These are phyloP conservation scores for Crepidotus variabilis DNA, from an alignment of 768 basidiomycete genomes.

Conservation along the genomic window DNA sequence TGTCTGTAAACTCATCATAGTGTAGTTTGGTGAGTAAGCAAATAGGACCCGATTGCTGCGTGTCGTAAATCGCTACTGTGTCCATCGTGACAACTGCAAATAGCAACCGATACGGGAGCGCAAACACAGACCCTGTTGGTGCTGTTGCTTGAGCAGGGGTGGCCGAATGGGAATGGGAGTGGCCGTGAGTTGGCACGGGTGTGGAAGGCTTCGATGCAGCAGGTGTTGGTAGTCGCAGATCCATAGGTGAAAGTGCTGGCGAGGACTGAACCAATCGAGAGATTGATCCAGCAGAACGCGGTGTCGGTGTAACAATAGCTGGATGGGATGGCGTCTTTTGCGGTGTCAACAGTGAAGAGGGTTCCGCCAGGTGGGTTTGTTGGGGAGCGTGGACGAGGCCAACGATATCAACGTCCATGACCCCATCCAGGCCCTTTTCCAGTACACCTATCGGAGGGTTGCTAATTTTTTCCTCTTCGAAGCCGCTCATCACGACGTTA, in stretches of 20 bases:
- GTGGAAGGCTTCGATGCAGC: constrained; percentile 53
- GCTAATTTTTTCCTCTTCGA: constrained; percentile 20
- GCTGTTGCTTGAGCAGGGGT: constrained; percentile 5
- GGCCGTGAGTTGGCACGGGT: constrained; percentile 31
- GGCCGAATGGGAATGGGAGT: constrained; percentile 15
- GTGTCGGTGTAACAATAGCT: constrained; percentile 46
- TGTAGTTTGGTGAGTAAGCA: constrained; percentile 92
- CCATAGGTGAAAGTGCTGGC: constrained; percentile 54
- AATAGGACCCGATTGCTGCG: constrained; percentile 90
- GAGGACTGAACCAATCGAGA: constrained; percentile 28
- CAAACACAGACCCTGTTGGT: constrained; percentile 68
- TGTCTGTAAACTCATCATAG: constrained; percentile 97
- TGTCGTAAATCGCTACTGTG: constrained; percentile 91
- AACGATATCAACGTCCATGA: constrained; percentile 56
- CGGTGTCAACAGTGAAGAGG: constrained; percentile 23
- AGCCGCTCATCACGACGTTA: constrained; percentile 31
- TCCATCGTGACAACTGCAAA: constrained; percentile 98
- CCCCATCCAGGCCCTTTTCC: constrained; percentile 62
- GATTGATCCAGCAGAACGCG: constrained; percentile 33
- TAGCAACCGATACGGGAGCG: constrained; percentile 89
- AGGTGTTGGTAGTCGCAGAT: constrained; percentile 58
- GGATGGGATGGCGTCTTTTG: constrained; percentile 28
- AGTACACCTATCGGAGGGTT: constrained; percentile 46
- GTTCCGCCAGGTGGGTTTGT: constrained; percentile 3
- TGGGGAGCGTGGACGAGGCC: constrained; percentile 30